phyloP scores from a whole-genome alignment of 495 filamentous ascomycete genomes.

The Paragyromitra xinjiangensis region DNA sequence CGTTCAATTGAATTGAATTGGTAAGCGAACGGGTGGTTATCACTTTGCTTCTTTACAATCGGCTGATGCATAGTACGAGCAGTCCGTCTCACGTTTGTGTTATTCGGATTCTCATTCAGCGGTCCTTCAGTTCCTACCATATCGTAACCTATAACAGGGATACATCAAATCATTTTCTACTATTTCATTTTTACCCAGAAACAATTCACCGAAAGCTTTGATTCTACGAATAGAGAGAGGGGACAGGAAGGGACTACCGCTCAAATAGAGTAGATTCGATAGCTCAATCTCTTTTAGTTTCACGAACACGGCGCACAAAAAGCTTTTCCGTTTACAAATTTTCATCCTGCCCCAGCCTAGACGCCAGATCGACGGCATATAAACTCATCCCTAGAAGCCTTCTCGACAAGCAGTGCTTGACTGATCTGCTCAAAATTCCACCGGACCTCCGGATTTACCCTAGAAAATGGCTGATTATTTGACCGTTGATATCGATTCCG shows the following conservation, averaged over 20 bases:
- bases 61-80: slow-evolving; percentile 37
- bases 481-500: slow-evolving; percentile 53
- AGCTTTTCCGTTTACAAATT: slow-evolving; percentile 12
- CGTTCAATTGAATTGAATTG: slow-evolving; percentile 55
- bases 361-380: slow-evolving; percentile 21
- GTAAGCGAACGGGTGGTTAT: slow-evolving; percentile 37
- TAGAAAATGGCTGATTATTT: slow-evolving; percentile 46
- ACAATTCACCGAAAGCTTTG: slow-evolving; percentile 28
- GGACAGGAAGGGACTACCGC: slow-evolving; percentile 1
- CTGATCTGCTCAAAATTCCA: slow-evolving; percentile 43
- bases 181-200: slow-evolving; percentile 40
- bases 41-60: slow-evolving; percentile 18
- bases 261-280: slow-evolving; percentile 43
- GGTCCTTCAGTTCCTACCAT: slow-evolving; percentile 30
- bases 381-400: slow-evolving; percentile 5
- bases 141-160: slow-evolving; percentile 7
- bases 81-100: slow-evolving; percentile 44
- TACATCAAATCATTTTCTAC: slow-evolving; percentile 6
- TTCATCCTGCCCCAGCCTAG: slow-evolving; percentile 20
- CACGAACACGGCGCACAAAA: slow-evolving; percentile 24
- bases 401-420: slow-evolving; percentile 46
- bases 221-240: slow-evolving; percentile 36
- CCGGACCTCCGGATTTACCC: not conserved
- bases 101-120: slow-evolving; percentile 39
- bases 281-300: slow-evolving; percentile 37